Conservation (phyloP, 78 protist species). For the Dictyostelium firmibasis region DNA sequence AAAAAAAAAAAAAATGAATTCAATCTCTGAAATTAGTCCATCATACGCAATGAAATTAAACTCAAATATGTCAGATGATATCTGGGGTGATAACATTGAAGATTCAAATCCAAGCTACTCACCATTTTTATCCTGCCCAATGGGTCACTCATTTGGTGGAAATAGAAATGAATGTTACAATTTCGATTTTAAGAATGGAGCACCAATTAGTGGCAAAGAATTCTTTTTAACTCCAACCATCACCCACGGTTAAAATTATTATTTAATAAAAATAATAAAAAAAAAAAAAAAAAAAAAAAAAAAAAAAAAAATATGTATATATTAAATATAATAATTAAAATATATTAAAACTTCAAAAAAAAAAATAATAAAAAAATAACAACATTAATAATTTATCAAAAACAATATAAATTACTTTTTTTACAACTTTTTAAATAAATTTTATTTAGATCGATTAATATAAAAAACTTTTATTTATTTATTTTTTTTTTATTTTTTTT, state of each 20-base stretch:
- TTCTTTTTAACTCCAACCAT: conserved; percentile 45
- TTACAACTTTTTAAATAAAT: too few relatives aligned
- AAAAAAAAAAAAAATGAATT: not conserved
- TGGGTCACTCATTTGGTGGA: conserved; percentile 5
- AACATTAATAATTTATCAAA: not conserved
- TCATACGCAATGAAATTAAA: conserved; percentile 60
- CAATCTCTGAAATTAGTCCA: conserved; percentile 65
- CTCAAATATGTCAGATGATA: conserved; percentile 14
- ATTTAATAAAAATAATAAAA: too few relatives aligned
- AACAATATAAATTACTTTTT: not conserved
- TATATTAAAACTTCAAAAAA: not conserved
- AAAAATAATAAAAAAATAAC: too few relatives aligned
- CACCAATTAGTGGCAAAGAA: conserved; percentile 60
- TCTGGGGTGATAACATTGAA: conserved; percentile 65
- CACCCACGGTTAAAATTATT: conserved; percentile 61
- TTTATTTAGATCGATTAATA: too few relatives aligned
- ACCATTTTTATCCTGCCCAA: not conserved
- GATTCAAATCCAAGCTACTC: not conserved
- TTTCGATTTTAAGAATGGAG: conserved; percentile 69
- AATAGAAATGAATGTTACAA: conserved; percentile 37
- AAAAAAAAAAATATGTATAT: not conserved
- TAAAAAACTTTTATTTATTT: too few relatives aligned
- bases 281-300: too few relatives aligned
- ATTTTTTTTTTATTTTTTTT: not conserved
- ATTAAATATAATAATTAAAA: not conserved